Base-by-base conservation (phyloP, 225 moss, liverwort and hornwort species). In the Sphagnum contortum region DNA sequence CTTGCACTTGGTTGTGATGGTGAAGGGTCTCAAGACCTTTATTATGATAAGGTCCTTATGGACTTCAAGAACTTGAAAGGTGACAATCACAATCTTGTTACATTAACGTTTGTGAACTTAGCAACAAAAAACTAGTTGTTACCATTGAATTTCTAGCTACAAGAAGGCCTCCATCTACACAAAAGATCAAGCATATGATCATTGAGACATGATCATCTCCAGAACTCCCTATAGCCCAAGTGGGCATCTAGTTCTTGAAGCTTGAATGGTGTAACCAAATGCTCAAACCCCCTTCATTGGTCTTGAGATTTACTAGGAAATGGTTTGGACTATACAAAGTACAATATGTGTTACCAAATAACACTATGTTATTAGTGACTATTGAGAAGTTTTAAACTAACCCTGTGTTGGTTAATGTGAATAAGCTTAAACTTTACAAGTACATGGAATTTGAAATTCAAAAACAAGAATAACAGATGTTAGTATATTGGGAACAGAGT, bases 1-100 rank as follows among this genome's bases (percentile, higher is more conserved):
- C 68, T 88, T 8, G 90, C 96, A 3, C 62, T 96, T 48, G 96
- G 92, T 12, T 87, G 92, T 5, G 88, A 96, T 69, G 50, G 78
- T 0, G 92, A 96, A 70, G 96, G 92, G 0, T 70, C 84, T 10
- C n/a, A n/a, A n/a, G n/a, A n/a, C n/a, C 75, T 85, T 0, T 90
- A 88, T 4, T 92, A 90, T 55, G 78, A 80, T 4, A 96, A 96
- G 65, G 88, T 87, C 12, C 77, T 96, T 46, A 73, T 59, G 4
- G 88, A 83, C 57, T 92, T 83, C 79, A 89, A 79, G 77, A 71
- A 88, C 61, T 66, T 89, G 46, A 80, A 76, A 68, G 96, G 96
- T 2, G 92, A 92, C 12, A 63, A 73, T 58, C 79, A 89, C 64
- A 73, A 87, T 0, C 48, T 74, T 5, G 87, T 92, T 51, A 92